Conservation (phyloP, 139 green algal genomes). For the Tetratostichococcus sp. region DNA sequence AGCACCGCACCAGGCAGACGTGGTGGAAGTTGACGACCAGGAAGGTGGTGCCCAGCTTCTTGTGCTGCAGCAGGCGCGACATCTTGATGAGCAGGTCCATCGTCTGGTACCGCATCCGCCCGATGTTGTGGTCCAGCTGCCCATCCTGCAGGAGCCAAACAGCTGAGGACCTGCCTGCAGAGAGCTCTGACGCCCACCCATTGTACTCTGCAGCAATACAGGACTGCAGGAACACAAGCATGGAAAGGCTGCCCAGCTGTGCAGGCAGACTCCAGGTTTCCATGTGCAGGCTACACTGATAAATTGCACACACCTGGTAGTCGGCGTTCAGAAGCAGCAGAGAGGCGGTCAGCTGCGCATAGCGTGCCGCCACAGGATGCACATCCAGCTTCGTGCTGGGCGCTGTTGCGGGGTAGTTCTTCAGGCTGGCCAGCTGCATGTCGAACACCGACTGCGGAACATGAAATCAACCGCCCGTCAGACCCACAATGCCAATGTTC, state of each 20-base stretch:
- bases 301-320: too few relatives aligned
- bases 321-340: slow-evolving; percentile 78
- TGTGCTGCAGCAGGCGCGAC: slow-evolving; percentile 28
- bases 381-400: slow-evolving; percentile 8
- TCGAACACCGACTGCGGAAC: slow-evolving; percentile 69
- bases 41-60: slow-evolving; percentile 78
- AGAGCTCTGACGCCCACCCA: too few relatives aligned
- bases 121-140: slow-evolving; percentile 66
- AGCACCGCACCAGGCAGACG: slow-evolving; percentile 45
- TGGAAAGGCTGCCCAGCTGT: too few relatives aligned
- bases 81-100: slow-evolving; percentile 62
- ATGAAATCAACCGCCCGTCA: neutral
- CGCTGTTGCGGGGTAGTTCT: slow-evolving; percentile 9
- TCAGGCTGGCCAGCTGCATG: slow-evolving; percentile 59
- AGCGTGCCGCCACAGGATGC: slow-evolving; percentile 40
- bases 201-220: too few relatives aligned
- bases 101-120: slow-evolving; percentile 51
- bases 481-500: neutral
- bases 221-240: too few relatives aligned
- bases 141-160: slow-evolving; percentile 21
- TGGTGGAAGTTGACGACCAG: slow-evolving; percentile 89
- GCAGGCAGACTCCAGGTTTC: too few relatives aligned
- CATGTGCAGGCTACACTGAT: too few relatives aligned
- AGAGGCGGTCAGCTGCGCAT: slow-evolving; percentile 75
- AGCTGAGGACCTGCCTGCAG: too few relatives aligned